phyloP scores from a whole-genome alignment of 2,329 filamentous ascomycete species.

The Geoglossum cookeanum region DNA sequence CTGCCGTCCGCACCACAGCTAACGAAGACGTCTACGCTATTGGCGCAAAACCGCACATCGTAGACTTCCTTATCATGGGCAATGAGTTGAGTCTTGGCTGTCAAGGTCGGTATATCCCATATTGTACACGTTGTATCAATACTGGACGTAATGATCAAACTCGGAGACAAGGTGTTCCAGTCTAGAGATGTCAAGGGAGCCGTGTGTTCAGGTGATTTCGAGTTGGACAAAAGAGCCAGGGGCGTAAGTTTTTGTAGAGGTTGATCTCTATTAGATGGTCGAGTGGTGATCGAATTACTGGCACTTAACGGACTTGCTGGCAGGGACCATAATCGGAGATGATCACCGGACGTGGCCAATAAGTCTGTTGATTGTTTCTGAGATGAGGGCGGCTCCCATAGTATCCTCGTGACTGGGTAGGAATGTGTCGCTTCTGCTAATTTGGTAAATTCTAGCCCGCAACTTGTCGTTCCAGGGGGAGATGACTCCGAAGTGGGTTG shows the following conservation, averaged over 20 bases:
- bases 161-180: constrained; percentile 95
- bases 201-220: constrained; percentile 94
- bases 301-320: constrained; percentile 33
- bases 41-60: constrained; percentile 93
- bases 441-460: constrained; percentile 75
- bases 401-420: constrained; percentile 82
- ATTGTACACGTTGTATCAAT: constrained; percentile 99
- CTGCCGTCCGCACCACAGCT: constrained; percentile 95
- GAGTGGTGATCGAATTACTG: constrained; percentile 50
- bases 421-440: constrained; percentile 94
- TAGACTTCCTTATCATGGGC: constrained; percentile 98
- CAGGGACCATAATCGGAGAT: constrained; percentile 83
- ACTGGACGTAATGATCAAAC: constrained; percentile 93
- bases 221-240: constrained; percentile 83
- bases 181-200: constrained; percentile 90
- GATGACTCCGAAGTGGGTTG: constrained; percentile 49
- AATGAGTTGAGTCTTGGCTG: constrained; percentile 94
- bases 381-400: constrained; percentile 90
- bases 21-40: constrained; percentile 96
- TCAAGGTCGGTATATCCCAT: constrained; percentile 96
- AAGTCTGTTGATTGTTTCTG: constrained; percentile 93
- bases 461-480: constrained; percentile 49
- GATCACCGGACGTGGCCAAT: constrained; percentile 84
- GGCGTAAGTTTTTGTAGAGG: constrained; percentile 72
- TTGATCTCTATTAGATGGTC: constrained; percentile 37